Base-by-base conservation (phyloP, 257 asterid genomes). In the Rubia yunnanensis region DNA sequence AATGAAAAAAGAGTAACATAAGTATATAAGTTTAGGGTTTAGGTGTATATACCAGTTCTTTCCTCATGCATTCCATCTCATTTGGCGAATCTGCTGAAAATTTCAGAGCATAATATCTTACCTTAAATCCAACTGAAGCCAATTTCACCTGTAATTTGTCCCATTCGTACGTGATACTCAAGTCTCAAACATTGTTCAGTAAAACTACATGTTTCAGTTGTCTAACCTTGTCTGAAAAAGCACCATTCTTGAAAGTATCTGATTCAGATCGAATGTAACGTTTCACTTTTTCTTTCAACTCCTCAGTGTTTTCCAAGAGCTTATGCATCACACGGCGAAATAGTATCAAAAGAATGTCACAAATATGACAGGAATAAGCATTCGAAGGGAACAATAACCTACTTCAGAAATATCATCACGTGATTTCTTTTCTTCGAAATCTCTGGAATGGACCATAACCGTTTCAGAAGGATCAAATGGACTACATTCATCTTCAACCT, bases 31-130 rank as follows among this genome's bases (percentile, higher is more conserved):
- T n/a, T 8, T n/a, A n/a, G n/a, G n/a, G n/a, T n/a, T 49, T 22
- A 55, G n/a, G 9, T 9, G 30, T 10, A 1, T 2, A 24, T 53
- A 87, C 95, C 81, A 87, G 77, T 7, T 64, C 66, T 70, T 67
- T 79, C 62, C 87, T 65, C 3, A 10, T 63, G 27, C 53, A 28
- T 73, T 87, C 89, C 8, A 74, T 72, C 31, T 84, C 85, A 1
- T 68, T 68, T 0, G 76, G 62, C 65, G 30, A 74, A 41, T 76
- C 73, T 48, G 77, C 80, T 23, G 68, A 69, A 52, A 87, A 81
- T 31, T 87, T 87, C 60, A 70, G 86, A 34, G 53, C 72, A 48
- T 84, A 86, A 15, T 79, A 87, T 15, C 91, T 68, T 50, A 78
- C 80, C 60, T 50, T 79, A 78, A 83, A 87, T 15, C 95, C 89